A percentile compares a stretch with the other conserved stretches of the same genome.
Conservation (phyloP, 1,284 basidiomycete species). For the Ustilago nuda region DNA sequence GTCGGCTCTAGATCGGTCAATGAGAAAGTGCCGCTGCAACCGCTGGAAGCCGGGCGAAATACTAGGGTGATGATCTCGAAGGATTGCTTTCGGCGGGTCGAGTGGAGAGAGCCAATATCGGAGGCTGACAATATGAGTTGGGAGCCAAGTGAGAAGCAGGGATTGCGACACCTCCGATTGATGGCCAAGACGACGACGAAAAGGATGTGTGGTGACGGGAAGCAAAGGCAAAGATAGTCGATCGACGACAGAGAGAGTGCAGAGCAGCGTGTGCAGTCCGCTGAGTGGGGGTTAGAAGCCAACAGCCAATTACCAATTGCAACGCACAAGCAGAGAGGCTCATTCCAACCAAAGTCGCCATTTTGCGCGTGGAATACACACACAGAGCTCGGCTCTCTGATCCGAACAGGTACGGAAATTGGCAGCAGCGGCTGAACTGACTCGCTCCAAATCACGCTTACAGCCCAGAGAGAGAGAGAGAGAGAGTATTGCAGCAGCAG, state of each 20-base stretch:
- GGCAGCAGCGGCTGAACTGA: background rate
- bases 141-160: background rate
- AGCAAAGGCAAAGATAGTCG: background rate
- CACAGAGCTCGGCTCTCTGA: background rate
- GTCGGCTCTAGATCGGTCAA: background rate
- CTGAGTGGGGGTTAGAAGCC: conserved; percentile 8
- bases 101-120: background rate
- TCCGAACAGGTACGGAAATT: conserved; percentile 6
- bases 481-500: too few species aligned
- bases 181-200: background rate
- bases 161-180: background rate
- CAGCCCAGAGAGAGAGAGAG: too few species aligned
- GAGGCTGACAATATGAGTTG: background rate
- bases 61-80: too few species aligned
- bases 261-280: background rate
- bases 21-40: background rate
- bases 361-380: background rate
- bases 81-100: too few species aligned
- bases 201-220: background rate
- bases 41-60: too few species aligned
- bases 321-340: background rate
- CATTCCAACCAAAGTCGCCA: background rate
- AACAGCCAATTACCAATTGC: background rate
- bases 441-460: too few species aligned
- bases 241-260: background rate